A percentile compares a stretch with the other conserved stretches of the same genome.
phyloP scores from a whole-genome alignment of 306 rosid species.

The Gastrolobium bilobum region DNA sequence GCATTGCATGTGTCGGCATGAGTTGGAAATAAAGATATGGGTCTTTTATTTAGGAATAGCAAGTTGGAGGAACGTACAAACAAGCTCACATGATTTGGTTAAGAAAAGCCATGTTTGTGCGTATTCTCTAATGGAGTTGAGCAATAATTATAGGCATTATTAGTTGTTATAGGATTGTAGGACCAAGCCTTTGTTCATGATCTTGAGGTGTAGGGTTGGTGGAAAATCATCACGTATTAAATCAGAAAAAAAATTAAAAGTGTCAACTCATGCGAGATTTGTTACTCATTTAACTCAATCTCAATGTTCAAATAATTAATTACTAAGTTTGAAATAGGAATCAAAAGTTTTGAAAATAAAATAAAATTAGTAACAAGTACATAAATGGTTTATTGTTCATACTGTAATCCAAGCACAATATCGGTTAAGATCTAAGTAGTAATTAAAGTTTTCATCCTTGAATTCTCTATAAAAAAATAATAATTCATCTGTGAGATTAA shows the following conservation, averaged over 20 bases:
- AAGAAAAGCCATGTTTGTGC: constrained; percentile 39
- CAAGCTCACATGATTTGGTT: constrained; percentile 47
- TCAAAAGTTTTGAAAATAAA: background rate
- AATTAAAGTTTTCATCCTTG: too few species aligned
- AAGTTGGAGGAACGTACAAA: constrained; percentile 41
- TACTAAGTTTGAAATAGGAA: background rate
- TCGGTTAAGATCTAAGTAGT: too few species aligned
- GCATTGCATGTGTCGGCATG: constrained; percentile 37
- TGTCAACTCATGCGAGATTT: background rate
- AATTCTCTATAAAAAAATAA: too few species aligned
- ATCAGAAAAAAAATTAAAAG: background rate
- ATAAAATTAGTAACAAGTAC: too few species aligned
- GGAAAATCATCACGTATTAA: background rate
- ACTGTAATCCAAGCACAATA: too few species aligned
- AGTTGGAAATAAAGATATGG: constrained; percentile 19
- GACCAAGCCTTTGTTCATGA: background rate
- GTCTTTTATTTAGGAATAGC: constrained; percentile 15
- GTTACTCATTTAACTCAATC: background rate
- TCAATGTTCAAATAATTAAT: background rate
- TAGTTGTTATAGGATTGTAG: constrained; percentile 33
- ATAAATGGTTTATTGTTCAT: too few species aligned
- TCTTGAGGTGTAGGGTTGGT: background rate
- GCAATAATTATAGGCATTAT: constrained; percentile 43
- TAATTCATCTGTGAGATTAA: background rate
- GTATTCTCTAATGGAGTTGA: background rate